phyloP scores from a whole-genome alignment of 2,329 filamentous ascomycete species.

The Diplodia sapinea region DNA sequence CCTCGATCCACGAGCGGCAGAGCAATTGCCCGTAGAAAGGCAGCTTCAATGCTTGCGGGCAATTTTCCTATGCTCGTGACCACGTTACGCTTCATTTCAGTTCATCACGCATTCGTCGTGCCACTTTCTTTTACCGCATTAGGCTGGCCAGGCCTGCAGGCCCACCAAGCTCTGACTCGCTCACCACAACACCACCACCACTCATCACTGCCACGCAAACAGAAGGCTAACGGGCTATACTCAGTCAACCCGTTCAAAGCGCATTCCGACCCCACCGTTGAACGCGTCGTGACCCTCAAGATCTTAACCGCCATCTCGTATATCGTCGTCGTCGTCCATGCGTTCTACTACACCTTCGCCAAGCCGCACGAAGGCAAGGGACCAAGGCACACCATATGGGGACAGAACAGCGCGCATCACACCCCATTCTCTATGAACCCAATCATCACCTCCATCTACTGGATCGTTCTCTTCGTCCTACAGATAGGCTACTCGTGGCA shows the following conservation, averaged over 20 bases:
- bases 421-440: slow-evolving; percentile 80
- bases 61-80: not conserved
- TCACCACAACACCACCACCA: not conserved
- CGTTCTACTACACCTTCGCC: slow-evolving; percentile 75
- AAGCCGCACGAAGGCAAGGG: slow-evolving; percentile 65
- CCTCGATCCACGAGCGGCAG: not conserved
- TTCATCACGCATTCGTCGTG: not conserved
- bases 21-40: not conserved
- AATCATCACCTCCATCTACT: slow-evolving; percentile 72
- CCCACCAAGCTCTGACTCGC: not conserved
- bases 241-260: slow-evolving; percentile 77
- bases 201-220: not conserved
- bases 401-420: slow-evolving; percentile 68
- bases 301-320: slow-evolving; percentile 75
- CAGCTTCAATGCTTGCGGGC: not conserved
- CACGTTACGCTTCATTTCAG: not conserved
- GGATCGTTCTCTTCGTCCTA: slow-evolving; percentile 74
- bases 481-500: slow-evolving; percentile 78
- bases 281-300: slow-evolving; percentile 74
- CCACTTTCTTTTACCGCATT: not conserved
- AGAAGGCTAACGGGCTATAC: slow-evolving; percentile 7
- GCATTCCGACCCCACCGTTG: slow-evolving; percentile 68
- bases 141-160: not conserved
- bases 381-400: slow-evolving; percentile 70
- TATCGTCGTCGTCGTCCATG: slow-evolving; percentile 72